Evolutionary conservation across 805 yeast genomes (phyloP), one percentile per base, ranked within the genome.

Genomic region (Lipomyces orientalis): DNA sequence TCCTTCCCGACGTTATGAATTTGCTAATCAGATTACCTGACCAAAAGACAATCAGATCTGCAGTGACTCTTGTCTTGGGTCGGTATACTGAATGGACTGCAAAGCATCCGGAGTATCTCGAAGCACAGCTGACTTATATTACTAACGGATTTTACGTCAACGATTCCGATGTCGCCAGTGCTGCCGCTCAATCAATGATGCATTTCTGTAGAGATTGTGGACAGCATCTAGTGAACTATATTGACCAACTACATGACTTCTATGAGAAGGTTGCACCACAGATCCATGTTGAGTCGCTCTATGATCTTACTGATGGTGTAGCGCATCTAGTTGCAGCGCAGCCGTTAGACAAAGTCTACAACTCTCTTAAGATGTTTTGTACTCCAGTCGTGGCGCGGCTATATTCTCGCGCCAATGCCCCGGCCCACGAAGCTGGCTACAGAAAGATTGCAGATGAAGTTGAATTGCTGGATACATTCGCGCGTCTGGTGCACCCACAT

Each of bases 61-160:
- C 98, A 6, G 93, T 97, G 1, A 92, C 97, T 0, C 83, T 95
- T 75, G 97, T 95, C 0, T 81, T 95, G 54, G 98, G 99, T n/a
- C 84, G 99, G 74, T 95, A 95, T 78, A 91, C 98, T 1, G 92
- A 90, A 79, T 95, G 99, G 98, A 91, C 98, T 0, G 82, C 93
- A 3, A 84, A 87, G 72, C 96, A 95, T 78, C 93, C 97, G 4
- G 89, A 90, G 69, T 89, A 83, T 73, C 81, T 96, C 67, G 95
- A 91, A 77, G 84, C 87, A 59, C 97, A 93, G 77, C 83, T 95
- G 65, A 88, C 89, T 70, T 95, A 93, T 77, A 91, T 96, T 70
- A 89, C 89, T 65, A 83, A 82, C 67, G 97, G 97, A 0, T 90
- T 92, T 74, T 80, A 82, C 71, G 61, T 78, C 79, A 35, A 75